Evolutionary conservation across 2,329 filamentous ascomycete species (phyloP), one percentile per base, ranked within the genome.

Genomic region (Aspergillus ibericus): DNA sequence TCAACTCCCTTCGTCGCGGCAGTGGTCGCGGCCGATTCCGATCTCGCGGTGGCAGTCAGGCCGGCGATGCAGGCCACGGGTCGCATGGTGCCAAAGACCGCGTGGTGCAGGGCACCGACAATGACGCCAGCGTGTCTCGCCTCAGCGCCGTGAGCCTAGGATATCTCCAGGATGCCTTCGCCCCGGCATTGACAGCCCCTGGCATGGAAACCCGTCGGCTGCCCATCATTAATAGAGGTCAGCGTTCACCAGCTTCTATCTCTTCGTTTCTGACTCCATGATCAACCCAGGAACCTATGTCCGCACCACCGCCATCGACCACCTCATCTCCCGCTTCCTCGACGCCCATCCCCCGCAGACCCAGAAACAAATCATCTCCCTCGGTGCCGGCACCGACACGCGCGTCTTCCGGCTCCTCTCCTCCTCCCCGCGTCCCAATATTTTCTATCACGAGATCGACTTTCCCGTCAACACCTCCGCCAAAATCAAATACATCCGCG

Each of bases 341-440:
- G 72, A 78, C 36, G 7, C 22, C 35, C 16, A 13, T n/a, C 15
- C 49, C 34, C 7, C 58, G 66, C 61, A 70, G 42, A 25, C 12
- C 47, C 64, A 66, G 60, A 76, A 78, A 72, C 95, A 99, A 72
- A 92, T 99, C 59, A 83, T 99, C 60, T 97, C 93, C 0, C 83
- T 99, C 0, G 95, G 95, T 29, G 93, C 95, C 15, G 95, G 95
- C 22, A 96, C 93, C 10, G 95, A 99, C 72, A 98, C 95, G 6
- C 85, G 95, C 15, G 89, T 88, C 59, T 92, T 97, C 70, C 87
- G 91, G 18, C 78, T 97, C 1, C 82, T 90, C 59, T 76, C 84
- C 8, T 65, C 65, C 15, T 72, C 78, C 54, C 74, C 76, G 10
- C 73, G 78, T 52, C 74, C 75, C 0, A 68, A 78, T 27, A 59